These are phyloP conservation scores for Thermothelomyces thermophilus DNA, from an alignment of 2,329 filamentous ascomycete species.

Conservation along the genomic window DNA sequence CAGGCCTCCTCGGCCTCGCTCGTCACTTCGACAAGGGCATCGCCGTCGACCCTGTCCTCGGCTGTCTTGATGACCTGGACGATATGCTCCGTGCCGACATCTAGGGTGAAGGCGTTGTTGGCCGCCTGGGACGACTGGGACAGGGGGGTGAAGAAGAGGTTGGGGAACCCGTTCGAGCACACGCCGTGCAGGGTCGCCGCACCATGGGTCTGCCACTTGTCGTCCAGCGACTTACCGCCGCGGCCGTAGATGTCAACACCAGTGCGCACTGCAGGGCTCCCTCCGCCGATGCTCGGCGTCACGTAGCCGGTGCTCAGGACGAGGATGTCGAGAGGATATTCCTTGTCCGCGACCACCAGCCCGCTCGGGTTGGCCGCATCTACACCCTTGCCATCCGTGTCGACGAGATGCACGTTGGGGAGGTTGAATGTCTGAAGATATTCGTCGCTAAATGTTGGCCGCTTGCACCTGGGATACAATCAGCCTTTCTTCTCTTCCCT, in stretches of 20 bases:
- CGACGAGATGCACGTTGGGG: conserved; percentile 51
- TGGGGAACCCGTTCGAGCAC: conserved; percentile 44
- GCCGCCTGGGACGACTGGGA: conserved; percentile 35
- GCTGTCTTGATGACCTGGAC: conserved; percentile 33
- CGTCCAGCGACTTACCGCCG: conserved; percentile 36
- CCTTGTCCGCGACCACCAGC: conserved; percentile 40
- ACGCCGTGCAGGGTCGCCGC: conserved; percentile 48
- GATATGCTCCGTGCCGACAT: conserved; percentile 35
- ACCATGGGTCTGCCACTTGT: conserved; percentile 38
- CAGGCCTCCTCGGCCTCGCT: conserved; percentile 42
- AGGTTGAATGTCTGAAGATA: conserved; percentile 55
- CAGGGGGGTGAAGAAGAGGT: conserved; percentile 43
- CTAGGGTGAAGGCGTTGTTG: conserved; percentile 35
- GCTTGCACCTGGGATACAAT: conserved; percentile 44
- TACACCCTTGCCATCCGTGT: conserved; percentile 50
- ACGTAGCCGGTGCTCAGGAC: conserved; percentile 35
- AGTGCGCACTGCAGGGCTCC: conserved; percentile 18
- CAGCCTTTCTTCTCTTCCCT: not conserved
- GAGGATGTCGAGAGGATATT: conserved; percentile 38
- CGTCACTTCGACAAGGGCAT: conserved; percentile 38
- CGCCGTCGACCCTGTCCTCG: conserved; percentile 19
- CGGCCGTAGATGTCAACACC: conserved; percentile 37
- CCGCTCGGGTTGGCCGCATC: conserved; percentile 39
- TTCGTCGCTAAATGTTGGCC: conserved; percentile 54
- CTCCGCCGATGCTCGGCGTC: conserved; percentile 24